Evolutionary conservation across 2,329 filamentous ascomycete genomes (phyloP), one percentile per base, ranked within the genome.

Genomic region (Fusarium heterosporum): DNA sequence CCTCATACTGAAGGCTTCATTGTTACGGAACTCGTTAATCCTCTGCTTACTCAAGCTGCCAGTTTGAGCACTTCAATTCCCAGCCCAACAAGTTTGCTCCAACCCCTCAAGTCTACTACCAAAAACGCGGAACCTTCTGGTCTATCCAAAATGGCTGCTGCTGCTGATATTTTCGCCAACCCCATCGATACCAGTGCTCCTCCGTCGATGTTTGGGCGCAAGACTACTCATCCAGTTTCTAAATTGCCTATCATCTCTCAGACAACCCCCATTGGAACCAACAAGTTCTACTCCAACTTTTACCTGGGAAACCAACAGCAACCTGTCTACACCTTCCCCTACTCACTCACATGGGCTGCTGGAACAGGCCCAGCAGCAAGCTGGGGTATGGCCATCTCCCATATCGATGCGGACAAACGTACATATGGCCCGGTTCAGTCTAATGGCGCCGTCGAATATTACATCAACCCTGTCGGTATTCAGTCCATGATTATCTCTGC

Each of bases 401-500:
- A 97, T 74, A 83, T 89, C 12, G 90, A 95, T 49, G 80, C 85
- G 1, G 80, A 80, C 36, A 88, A 96, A 75, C 79, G 90, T 54
- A 88, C 89, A 1, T 91, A 86, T 73, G 93, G 92, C 10, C 81
- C 84, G 7, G 82, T 84, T 61, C 79, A 82, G 48, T 78, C 77
- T 26, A 82, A 83, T 30, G 86, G 84, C 10, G 89, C 91, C 6
- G 84, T 85, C 2, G 80, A 85, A 28, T 97, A 90, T 74, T 97
- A 92, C 71, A 85, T 90, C 74, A 96, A 93, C 71, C 93, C 95
- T 1, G 81, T 96, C 41, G 91, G 91, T 0, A 90, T 96, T 26
- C 91, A 96, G 73, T 93, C 92, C 2, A 75, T 98, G 29, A 86
- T 93, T 28, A 79, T 98, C 11, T 96, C 93, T 0, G 94, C 94